Evolutionary conservation across 352 stramenopile species (phyloP), one percentile per base, ranked within the genome.

Genomic region (Pythium dissimile): DNA sequence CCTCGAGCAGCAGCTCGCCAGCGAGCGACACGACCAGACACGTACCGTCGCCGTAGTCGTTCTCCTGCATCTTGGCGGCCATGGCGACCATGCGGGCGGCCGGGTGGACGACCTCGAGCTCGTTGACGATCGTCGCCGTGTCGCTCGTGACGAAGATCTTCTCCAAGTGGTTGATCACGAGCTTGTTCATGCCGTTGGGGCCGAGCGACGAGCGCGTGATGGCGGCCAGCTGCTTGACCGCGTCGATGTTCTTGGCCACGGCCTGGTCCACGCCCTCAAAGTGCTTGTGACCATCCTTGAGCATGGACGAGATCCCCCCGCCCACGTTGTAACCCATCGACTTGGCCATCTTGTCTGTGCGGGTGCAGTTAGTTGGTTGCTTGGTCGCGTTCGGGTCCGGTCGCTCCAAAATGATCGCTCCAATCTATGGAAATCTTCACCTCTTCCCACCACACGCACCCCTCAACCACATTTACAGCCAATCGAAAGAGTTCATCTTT

Each of bases 101-200:
- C 23, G 97, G 97, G 79, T 99, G 97, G 66, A 99, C 82, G 35
- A 99, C 96, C 66, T 99, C 94, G 28, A 98, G 78, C 77, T 99
- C 97, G 49, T 97, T 96, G n/a, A 99, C 84, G 69, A 99, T 99
- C 13, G 97, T 98, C n/a, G 96, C 96, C 37, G 97, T 98, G 81
- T 99, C 97, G 56, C 77, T 97, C 13, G 97, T 99, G 23, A 99
- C 97, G 66, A 99, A 98, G 62, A 99, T 99, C 77, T 99, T 99
- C 58, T 99, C 97, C 48, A 99, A 72, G 75, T 99, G 97, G 84
- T 99, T 99, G 54, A 99, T 97, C 48, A 99, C 95, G 44, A 99
- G 88, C 81, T 99, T 99, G 81, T 99, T 99, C 88, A 99, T 98
- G 62, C 97, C 97, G 74, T 99, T 99, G 6, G 97, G 97, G 16